Conservation (phyloP, 2,329 filamentous ascomycete species). For the Talaromyces sp. region DNA sequence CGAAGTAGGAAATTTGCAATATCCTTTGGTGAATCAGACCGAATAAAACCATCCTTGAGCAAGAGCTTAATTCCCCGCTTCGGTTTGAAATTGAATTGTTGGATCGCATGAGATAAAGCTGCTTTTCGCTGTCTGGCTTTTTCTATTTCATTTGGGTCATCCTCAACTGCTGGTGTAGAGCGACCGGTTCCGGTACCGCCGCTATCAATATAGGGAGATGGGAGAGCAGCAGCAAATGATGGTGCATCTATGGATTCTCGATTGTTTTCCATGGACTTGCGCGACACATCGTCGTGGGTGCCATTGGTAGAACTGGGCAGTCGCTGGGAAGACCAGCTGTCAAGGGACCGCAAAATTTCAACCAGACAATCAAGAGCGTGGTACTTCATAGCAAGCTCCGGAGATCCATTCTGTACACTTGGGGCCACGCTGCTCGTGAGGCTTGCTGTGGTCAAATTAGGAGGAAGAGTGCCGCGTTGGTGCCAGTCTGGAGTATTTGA, state of each 20-base stretch:
- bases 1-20: conserved; percentile 78
- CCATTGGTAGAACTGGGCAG: conserved; percentile 55
- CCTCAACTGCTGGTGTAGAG: conserved; percentile 69
- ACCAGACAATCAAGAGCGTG: conserved; percentile 84
- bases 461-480: conserved; percentile 77
- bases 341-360: conserved; percentile 80
- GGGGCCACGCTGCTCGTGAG: conserved; percentile 55
- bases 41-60: conserved; percentile 81
- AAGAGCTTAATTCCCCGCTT: conserved; percentile 87
- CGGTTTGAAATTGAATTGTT: conserved; percentile 96
- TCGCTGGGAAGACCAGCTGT: conserved; percentile 83
- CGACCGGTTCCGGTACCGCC: conserved; percentile 56
- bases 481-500: conserved; percentile 74
- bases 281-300: conserved; percentile 42
- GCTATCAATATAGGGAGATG: conserved; percentile 54
- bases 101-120: conserved; percentile 80
- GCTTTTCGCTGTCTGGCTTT: conserved; percentile 93
- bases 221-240: conserved; percentile 46
- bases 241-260: conserved; percentile 73
- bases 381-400: conserved; percentile 88
- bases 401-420: conserved; percentile 65
- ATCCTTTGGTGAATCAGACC: conserved; percentile 71
- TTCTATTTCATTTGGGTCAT: conserved; percentile 91
- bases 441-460: conserved; percentile 75
- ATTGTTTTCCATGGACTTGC: conserved; percentile 57